Conservation (phyloP, 768 basidiomycete species). For the Russula earlei region DNA sequence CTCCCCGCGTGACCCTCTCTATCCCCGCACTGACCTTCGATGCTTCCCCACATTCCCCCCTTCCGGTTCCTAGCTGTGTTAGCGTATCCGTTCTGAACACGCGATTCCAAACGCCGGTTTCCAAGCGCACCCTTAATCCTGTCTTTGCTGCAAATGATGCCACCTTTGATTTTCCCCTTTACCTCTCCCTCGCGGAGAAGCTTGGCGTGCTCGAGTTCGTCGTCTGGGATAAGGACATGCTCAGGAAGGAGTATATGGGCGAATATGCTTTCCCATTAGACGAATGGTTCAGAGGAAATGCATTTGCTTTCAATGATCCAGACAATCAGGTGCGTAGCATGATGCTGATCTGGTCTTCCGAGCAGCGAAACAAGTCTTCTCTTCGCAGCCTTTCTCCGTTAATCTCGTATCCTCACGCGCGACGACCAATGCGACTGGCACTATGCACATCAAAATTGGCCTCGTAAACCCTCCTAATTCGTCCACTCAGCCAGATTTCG, state of each 20-base stretch:
- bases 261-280: slow-evolving; percentile 72
- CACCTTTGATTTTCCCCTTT: slow-evolving; percentile 86
- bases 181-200: slow-evolving; percentile 61
- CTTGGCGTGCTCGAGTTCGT: slow-evolving; percentile 75
- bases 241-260: slow-evolving; percentile 90
- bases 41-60: background rate
- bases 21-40: background rate
- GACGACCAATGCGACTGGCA: slow-evolving; percentile 39
- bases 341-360: background rate
- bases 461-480: slow-evolving; percentile 40
- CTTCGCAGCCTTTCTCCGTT: slow-evolving; percentile 37
- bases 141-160: slow-evolving; percentile 55
- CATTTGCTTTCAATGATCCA: slow-evolving; percentile 48
- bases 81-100: slow-evolving; percentile 51
- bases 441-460: slow-evolving; percentile 52
- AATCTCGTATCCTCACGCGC: slow-evolving; percentile 41
- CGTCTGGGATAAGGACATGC: slow-evolving; percentile 88
- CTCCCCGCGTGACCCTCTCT: slow-evolving; percentile 17
- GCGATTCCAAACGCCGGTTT: slow-evolving; percentile 62
- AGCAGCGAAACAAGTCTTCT: slow-evolving; percentile 19
- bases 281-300: slow-evolving; percentile 61
- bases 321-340: slow-evolving; percentile 52
- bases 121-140: slow-evolving; percentile 66
- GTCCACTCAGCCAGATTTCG: slow-evolving; percentile 38
- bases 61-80: slow-evolving; percentile 49